Base-by-base conservation (phyloP, 2,329 filamentous ascomycete species). In the Aspergillus viridinutans region DNA sequence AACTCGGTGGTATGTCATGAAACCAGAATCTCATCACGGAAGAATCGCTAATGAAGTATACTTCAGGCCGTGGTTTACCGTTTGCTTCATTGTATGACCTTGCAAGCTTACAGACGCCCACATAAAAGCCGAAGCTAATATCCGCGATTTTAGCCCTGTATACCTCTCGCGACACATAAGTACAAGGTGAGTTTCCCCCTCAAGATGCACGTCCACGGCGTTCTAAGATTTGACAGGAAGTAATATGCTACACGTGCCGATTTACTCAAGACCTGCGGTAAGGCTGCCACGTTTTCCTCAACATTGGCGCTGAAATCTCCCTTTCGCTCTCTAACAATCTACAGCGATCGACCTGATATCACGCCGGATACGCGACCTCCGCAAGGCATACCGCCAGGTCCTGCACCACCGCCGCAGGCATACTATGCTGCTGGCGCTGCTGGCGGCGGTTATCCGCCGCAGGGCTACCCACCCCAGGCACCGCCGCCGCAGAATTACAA, bases 1-100 rank as follows among this genome's bases (percentile, higher is more conserved):
- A 23, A 75, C 73, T 14, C 66, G 75, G 64, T 79, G 76, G 76
- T 75, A 67, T 58, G 69, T 67, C 48, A 4, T 49, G 35, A 17
- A 25, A 17, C 32, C 43, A 12, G 17, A 40, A 26, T 35, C 12
- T 17, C 12, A 49, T 21, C 14, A n/a, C 3, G 17, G 7, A 12
- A 26, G 12, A 0, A 28, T 25, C 23, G 32, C 50, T 53, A 40
- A 59, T 28, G 8, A 25, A 23, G 25, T 38, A 17, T 29, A 14
- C 26, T 20, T 3, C 49, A 76, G 73, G 73, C 74, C 76, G 1
- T 79, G 74, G 63, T 78, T 79, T 55, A 79, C 76, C 23, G 59
- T 79, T 49, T 79, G 76, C 67, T 79, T 76, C 51, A 60, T 79
- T 60, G 73, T 74, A 67, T 62, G 72, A 43, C 21, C 29, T 21